phyloP scores from a whole-genome alignment of 768 basidiomycete species.

The Cystobasidium ongulense region DNA sequence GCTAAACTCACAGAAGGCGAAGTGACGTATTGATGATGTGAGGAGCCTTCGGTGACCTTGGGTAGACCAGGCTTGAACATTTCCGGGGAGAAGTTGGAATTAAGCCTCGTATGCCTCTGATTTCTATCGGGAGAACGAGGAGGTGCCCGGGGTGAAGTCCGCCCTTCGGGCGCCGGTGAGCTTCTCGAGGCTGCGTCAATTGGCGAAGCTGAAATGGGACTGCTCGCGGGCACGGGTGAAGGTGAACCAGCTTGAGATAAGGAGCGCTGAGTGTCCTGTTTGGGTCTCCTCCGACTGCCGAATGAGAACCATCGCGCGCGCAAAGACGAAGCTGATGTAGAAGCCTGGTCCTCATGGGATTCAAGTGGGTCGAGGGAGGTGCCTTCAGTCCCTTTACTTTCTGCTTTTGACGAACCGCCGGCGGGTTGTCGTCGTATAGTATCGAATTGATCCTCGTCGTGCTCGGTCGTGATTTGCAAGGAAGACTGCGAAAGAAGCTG shows the following conservation, averaged over 20 bases:
- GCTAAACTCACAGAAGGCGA: not conserved
- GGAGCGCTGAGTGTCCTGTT: not conserved
- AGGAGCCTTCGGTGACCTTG: not conserved
- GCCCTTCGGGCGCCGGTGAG: not conserved
- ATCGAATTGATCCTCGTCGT: not conserved
- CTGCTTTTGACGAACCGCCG: not conserved
- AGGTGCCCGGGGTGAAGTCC: not conserved
- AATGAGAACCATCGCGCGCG: conserved; percentile 22
- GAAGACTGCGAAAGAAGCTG: not conserved
- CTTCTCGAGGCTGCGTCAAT: not conserved
- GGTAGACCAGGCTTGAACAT: conserved; percentile 1
- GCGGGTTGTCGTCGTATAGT: not conserved
- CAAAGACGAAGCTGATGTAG: not conserved
- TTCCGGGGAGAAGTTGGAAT: not conserved
- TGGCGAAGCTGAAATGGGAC: conserved; percentile 3
- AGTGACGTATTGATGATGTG: not conserved
- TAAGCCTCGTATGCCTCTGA: not conserved
- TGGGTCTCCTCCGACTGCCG: conserved; percentile 12
- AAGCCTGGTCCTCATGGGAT: not conserved
- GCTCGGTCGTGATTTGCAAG: not conserved
- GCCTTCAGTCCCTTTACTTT: not conserved
- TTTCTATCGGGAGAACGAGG: not conserved
- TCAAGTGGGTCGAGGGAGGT: not conserved
- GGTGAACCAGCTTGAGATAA: not conserved
- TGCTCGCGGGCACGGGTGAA: not conserved